Evolutionary conservation across 139 green algal genomes (phyloP).

Genomic region (Chlamydomonas applanata): DNA sequence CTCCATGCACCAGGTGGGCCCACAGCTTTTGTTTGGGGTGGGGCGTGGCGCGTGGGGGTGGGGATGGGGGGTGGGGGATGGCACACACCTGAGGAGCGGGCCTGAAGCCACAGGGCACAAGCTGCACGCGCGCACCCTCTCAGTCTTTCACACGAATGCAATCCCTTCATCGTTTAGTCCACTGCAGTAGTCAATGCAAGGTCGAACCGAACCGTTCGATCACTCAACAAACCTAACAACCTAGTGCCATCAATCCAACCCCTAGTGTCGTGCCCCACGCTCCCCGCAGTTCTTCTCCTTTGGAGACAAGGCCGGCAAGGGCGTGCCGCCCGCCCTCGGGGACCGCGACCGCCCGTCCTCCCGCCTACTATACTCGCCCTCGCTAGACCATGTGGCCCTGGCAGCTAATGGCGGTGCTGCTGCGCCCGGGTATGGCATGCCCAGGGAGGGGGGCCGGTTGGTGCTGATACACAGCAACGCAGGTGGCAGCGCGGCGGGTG

Average conservation of each 20-base stretch:
- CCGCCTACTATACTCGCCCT: conserved; percentile 30
- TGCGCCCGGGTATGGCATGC: too few species aligned
- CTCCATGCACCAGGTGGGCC: conserved; percentile 88
- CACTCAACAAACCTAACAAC: not conserved
- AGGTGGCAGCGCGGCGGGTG: too few species aligned
- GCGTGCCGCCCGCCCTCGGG: not conserved
- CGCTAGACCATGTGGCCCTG: conserved; percentile 37
- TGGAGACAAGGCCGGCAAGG: conserved; percentile 28
- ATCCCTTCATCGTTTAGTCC: not conserved
- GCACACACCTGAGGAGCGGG: too few species aligned
- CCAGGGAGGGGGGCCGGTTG: too few species aligned
- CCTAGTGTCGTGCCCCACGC: not conserved
- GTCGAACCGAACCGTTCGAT: not conserved
- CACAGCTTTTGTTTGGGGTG: not conserved
- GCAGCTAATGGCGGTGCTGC: not conserved
- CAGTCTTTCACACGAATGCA: not conserved
- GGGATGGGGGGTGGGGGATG: not conserved
- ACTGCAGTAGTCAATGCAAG: not conserved
- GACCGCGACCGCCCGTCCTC: not conserved
- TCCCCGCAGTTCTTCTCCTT: conserved; percentile 45
- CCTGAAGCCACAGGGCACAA: too few species aligned
- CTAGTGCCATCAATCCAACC: not conserved
- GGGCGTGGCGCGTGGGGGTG: not conserved
- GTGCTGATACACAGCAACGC: too few species aligned
- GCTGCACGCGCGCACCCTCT: not conserved